phyloP scores from a whole-genome alignment of 2,329 filamentous ascomycete species.

The Chaetomiaceae sp. region DNA sequence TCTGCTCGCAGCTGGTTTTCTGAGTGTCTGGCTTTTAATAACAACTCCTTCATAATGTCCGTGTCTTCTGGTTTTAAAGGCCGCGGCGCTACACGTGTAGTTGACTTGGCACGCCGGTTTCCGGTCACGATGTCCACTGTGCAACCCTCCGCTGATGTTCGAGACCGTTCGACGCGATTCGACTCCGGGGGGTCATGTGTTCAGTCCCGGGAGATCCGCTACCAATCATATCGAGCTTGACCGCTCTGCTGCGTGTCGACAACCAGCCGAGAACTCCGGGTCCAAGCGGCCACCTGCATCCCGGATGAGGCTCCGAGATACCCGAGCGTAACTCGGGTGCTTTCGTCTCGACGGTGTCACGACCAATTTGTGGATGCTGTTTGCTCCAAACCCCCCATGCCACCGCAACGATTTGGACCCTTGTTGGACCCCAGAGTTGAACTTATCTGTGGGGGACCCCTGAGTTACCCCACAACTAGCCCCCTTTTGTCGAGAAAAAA shows the following conservation, averaged over 20 bases:
- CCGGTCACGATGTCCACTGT: neutral
- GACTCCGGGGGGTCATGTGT: slow-evolving; percentile 6
- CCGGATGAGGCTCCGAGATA: neutral
- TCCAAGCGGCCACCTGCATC: neutral
- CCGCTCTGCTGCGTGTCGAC: too few species aligned
- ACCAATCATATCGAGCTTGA: slow-evolving; percentile 10
- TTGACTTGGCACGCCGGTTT: too few species aligned
- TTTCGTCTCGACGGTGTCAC: too few species aligned
- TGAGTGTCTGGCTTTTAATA: neutral
- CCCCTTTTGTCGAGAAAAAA: too few species aligned
- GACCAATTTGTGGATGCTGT: too few species aligned
- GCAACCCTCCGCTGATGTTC: neutral
- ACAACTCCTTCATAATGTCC: too few species aligned
- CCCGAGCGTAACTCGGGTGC: too few species aligned
- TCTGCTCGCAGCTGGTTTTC: neutral
- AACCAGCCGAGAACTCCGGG: too few species aligned
- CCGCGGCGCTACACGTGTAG: too few species aligned
- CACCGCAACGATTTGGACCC: too few species aligned
- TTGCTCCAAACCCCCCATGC: too few species aligned
- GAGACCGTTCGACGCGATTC: slow-evolving; percentile 2
- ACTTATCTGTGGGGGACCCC: neutral
- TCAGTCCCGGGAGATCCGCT: neutral
- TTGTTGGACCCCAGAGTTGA: neutral
- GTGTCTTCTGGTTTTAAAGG: too few species aligned
- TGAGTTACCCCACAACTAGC: slow-evolving; percentile 1